Base-by-base conservation (phyloP, 352 stramenopile genomes). In the Pythium aquatile region DNA sequence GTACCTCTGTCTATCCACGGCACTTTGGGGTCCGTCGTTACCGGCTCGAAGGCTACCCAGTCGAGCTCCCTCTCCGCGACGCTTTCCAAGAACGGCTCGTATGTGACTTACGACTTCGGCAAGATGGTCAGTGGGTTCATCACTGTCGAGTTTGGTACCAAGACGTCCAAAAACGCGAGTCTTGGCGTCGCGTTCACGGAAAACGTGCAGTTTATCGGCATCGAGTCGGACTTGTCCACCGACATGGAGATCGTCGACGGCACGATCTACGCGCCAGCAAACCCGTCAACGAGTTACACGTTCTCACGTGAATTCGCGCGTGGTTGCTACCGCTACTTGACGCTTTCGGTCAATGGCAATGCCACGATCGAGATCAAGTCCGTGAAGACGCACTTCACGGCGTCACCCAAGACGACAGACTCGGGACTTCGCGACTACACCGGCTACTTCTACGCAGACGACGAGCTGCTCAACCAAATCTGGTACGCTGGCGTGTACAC, bases 401-500 rank as follows among this genome's bases (percentile, higher is more conserved):
- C 72, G 6, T 54, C 72, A 47, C 72, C 72, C 0, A 35, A 46
- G 13, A 78, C 72, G 10, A 52, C 63, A 24, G 61, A 49, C 37
- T 51, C 70, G 28, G 72, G 73, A 75, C 17, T 78, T 73, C 58
- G 71, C 70, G 6, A 78, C 17, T 78, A 78, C 58, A 74, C 70
- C 3, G 73, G 73, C 2, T 77, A 74, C 63, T 80, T 80, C 55
- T 72, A 74, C 61, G 68, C 53, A 8, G 70, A 80, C 51, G 73
- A 80, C 47, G 73, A 74, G 8, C 64, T 80, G 52, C 59, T 80
- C 26, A 80, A 78, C 58, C 73, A 68, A 9, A 70, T 80, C 47
- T 80, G 67, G 70, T 77, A 78, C 58, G 70, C 73, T 0, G 70
- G 70, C 20, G 73, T 65, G 29, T 80, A 80, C 59, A 80, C 70